Evolutionary conservation across 2,329 filamentous ascomycete species (phyloP).

Genomic region (Hymenoscyphus occultus): DNA sequence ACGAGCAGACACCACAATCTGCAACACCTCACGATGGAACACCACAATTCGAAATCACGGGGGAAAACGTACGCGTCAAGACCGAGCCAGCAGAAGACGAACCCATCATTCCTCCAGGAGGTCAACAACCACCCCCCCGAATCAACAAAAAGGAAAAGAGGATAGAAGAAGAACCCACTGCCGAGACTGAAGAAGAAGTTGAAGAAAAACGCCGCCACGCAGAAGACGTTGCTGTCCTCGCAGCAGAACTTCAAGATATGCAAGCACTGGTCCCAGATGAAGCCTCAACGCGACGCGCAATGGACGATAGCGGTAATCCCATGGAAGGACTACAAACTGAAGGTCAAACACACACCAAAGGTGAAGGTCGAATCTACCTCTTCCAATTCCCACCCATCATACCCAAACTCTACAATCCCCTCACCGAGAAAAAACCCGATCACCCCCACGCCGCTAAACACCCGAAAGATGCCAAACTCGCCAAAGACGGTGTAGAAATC

Average conservation of each 20-base stretch:
- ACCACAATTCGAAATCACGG: background rate
- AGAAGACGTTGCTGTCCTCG: slow-evolving; percentile 44
- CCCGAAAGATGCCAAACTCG: slow-evolving; percentile 34
- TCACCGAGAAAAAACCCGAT: slow-evolving; percentile 22
- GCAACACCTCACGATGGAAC: slow-evolving; percentile 7
- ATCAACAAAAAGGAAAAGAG: slow-evolving; percentile 13
- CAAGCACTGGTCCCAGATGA: slow-evolving; percentile 33
- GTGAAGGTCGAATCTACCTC: slow-evolving; percentile 54
- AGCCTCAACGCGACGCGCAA: slow-evolving; percentile 23
- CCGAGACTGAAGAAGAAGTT: slow-evolving; percentile 52
- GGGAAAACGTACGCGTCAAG: slow-evolving; percentile 19
- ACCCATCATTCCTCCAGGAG: background rate
- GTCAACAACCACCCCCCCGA: background rate
- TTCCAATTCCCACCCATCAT: slow-evolving; percentile 64
- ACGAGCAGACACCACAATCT: slow-evolving; percentile 17
- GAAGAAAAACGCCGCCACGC: slow-evolving; percentile 49
- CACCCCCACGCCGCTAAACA: slow-evolving; percentile 8
- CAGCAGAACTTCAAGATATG: slow-evolving; percentile 46
- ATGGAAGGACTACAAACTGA: too few species aligned
- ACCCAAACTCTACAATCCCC: slow-evolving; percentile 46
- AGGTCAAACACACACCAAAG: slow-evolving; percentile 37
- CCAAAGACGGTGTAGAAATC: slow-evolving; percentile 39
- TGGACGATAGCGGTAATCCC: too few species aligned
- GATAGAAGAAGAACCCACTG: slow-evolving; percentile 37
- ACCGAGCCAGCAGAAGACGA: slow-evolving; percentile 14